These are phyloP conservation scores for Adansonia gregorii DNA, from an alignment of 441 rosid species.

Conservation along the genomic window DNA sequence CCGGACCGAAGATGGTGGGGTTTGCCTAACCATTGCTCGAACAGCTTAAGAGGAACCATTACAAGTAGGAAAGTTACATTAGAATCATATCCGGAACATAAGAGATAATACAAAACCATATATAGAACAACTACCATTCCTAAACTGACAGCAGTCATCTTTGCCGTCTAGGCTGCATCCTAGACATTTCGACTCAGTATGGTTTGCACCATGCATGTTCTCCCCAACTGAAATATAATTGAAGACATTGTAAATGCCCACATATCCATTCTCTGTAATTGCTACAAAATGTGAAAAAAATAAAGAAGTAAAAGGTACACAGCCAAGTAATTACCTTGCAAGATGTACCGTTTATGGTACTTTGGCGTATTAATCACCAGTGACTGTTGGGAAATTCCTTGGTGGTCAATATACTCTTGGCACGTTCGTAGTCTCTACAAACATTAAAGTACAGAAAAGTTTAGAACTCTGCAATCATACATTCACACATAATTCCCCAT, in stretches of 20 bases:
- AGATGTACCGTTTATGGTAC: conserved; percentile 84
- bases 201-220: conserved; percentile 58
- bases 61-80: conserved; percentile 26
- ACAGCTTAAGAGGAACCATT: conserved; percentile 53
- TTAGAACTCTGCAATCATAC: neutral
- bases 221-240: conserved; percentile 65
- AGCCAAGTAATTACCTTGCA: conserved; percentile 59
- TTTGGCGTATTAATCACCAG: conserved; percentile 77
- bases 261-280: conserved; percentile 18
- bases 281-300: too few relatives aligned
- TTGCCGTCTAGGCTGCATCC: conserved; percentile 79
- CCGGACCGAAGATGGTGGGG: conserved; percentile 55
- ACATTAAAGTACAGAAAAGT: conserved; percentile 21
- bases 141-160: conserved; percentile 79
- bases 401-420: conserved; percentile 81
- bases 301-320: too few relatives aligned
- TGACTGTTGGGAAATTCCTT: conserved; percentile 85
- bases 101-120: neutral
- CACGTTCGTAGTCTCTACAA: conserved; percentile 80
- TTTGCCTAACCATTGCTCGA: conserved; percentile 71
- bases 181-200: conserved; percentile 56
- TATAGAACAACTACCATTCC: conserved; percentile 51
- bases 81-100: neutral
- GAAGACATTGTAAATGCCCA: conserved; percentile 8
- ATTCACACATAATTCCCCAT: neutral